Evolutionary conservation across 208 protist genomes (phyloP).

Genomic region (Borovskyia barvae): DNA sequence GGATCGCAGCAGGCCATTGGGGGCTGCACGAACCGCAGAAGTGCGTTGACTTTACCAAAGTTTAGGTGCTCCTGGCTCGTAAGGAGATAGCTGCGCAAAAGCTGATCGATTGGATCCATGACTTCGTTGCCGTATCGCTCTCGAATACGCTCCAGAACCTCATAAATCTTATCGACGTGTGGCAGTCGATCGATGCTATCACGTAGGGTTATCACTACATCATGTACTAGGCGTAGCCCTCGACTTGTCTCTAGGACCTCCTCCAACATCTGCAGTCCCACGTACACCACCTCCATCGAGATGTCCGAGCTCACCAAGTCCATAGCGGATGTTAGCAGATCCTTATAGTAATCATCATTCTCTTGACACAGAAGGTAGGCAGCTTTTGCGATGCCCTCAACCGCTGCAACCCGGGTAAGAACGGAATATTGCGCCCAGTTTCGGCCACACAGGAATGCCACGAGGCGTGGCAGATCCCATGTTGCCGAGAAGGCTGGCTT

Average conservation of each 20-base stretch:
- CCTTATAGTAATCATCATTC: slow-evolving; percentile 28
- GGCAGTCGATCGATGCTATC: slow-evolving; percentile 50
- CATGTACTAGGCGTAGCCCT: slow-evolving; percentile 15
- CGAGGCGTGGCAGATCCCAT: slow-evolving; percentile 58
- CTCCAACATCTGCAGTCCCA: slow-evolving; percentile 28
- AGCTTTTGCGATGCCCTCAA: slow-evolving; percentile 37
- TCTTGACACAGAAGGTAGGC: slow-evolving; percentile 38
- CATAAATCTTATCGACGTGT: slow-evolving; percentile 49
- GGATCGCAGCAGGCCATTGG: slow-evolving; percentile 30
- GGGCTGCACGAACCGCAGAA: slow-evolving; percentile 63
- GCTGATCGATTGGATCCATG: slow-evolving; percentile 42
- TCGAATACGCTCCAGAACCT: slow-evolving; percentile 54
- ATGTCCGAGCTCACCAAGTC: slow-evolving; percentile 25
- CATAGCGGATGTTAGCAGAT: slow-evolving; percentile 19
- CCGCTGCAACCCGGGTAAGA: slow-evolving; percentile 43
- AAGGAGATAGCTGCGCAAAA: slow-evolving; percentile 59
- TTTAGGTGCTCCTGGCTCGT: slow-evolving; percentile 55
- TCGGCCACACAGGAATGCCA: slow-evolving; percentile 48
- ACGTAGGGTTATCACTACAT: slow-evolving; percentile 32
- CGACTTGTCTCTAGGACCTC: slow-evolving; percentile 21
- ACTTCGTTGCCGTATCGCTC: slow-evolving; percentile 44
- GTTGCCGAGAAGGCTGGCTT: slow-evolving; percentile 51
- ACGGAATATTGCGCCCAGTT: slow-evolving; percentile 46
- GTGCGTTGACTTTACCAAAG: slow-evolving; percentile 70
- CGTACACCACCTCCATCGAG: slow-evolving; percentile 27